Evolutionary conservation across 768 basidiomycete species (phyloP), one percentile per base, ranked within the genome.

Genomic region (Jaapia argillacea): DNA sequence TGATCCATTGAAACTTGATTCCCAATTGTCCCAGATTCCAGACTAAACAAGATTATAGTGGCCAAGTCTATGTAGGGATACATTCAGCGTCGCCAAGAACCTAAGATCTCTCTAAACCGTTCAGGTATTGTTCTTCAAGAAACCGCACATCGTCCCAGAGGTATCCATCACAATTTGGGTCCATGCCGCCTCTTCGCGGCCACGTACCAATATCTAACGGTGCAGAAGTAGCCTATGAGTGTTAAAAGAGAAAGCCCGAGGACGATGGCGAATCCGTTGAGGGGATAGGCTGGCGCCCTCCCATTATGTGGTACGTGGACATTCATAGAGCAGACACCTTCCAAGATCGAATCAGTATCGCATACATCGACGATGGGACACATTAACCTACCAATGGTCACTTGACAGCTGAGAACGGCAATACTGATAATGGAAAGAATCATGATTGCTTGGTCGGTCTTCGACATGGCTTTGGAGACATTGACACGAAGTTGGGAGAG

Each of bases 271-370:
- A 89, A 90, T 18, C 68, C 65, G 54, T 70, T 66, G 58, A 63
- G 72, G 12, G 65, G 65, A 12, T 65, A 62, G 13, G 48, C 57
- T 0, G 58, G 55, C 3, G 56, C 51, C 47, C 55, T 50, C 3
- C 41, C 25, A 56, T 86, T 85, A n/a, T 56, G 57, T 0, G 88
- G 89, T 3, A 87, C 50, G 4, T 48, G 57, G 35, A 81, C 51
- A 54, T 96, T 94, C 58, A 79, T 63, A 3, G 84, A 82, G 54
- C 77, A 74, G 12, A 75, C 20, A 36, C 84, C 89, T 88, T 55
- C 6, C 43, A 42, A 26, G 26, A 36, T 41, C 10, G 22, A 6
- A 12, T 3, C 16, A 16, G 21, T n/a, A n/a, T n/a, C n/a, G n/a
- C 22, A 2, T 3, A 14, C 6, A 36, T 16, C 14, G 26, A 38